Conservation (phyloP, 2,329 filamentous ascomycete species). For the Aspergillus brasiliensis region DNA sequence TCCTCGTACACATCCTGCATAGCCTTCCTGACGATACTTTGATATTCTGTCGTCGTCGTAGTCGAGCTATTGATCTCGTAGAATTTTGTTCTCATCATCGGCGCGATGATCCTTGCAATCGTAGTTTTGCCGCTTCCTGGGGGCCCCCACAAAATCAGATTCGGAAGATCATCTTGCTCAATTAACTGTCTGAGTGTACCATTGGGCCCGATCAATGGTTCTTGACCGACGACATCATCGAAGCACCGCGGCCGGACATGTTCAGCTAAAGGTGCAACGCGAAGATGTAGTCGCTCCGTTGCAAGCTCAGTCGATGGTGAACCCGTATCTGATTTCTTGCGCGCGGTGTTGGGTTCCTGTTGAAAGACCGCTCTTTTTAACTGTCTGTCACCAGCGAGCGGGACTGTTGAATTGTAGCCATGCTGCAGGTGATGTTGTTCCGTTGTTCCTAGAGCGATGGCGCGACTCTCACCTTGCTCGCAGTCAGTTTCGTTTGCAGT, state of each 20-base stretch:
- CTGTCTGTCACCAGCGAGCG: neutral
- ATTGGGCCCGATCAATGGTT: conserved; percentile 73
- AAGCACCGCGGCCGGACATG: conserved; percentile 84
- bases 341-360: conserved; percentile 34
- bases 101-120: conserved; percentile 86
- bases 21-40: conserved; percentile 86
- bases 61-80: conserved; percentile 95
- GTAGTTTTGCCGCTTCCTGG: conserved; percentile 59
- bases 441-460: too few relatives aligned
- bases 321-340: conserved; percentile 22
- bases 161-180: conserved; percentile 80
- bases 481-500: conserved; percentile 46
- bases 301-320: conserved; percentile 47
- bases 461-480: conserved; percentile 12
- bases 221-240: conserved; percentile 87
- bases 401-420: too few relatives aligned
- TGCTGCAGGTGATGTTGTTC: too few relatives aligned
- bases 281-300: conserved; percentile 43
- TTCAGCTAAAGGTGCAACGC: conserved; percentile 81
- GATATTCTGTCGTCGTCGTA: conserved; percentile 86
- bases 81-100: conserved; percentile 78
- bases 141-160: conserved; percentile 82
- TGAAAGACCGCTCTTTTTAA: conserved; percentile 25
- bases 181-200: conserved; percentile 88
- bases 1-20: conserved; percentile 76